These are phyloP conservation scores for Podospora didyma DNA, from an alignment of 495 filamentous ascomycete genomes.

Conservation along the genomic window DNA sequence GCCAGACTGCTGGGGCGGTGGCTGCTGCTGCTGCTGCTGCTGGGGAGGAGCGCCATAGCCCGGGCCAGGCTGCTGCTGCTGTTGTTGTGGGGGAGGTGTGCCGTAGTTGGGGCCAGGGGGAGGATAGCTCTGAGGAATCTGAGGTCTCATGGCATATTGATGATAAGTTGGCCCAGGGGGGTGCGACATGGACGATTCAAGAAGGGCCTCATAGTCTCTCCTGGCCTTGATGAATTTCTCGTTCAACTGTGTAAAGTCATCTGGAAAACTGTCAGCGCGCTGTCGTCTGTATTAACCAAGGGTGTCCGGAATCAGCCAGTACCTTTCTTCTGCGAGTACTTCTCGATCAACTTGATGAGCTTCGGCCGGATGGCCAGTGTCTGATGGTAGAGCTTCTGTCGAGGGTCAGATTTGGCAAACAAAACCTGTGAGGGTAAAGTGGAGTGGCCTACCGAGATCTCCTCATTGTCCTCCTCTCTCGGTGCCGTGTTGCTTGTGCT, in stretches of 20 bases:
- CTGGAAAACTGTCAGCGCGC: constrained; percentile 41
- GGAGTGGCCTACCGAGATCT: constrained; percentile 65
- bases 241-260: constrained; percentile 96
- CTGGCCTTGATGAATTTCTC: constrained; percentile 99
- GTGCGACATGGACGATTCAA: constrained; percentile 94
- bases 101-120: constrained; percentile 31
- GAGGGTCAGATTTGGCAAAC: constrained; percentile 7
- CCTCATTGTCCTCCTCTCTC: constrained; percentile 83
- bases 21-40: constrained; percentile 14
- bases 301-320: constrained; percentile 10
- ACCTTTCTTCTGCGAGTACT: constrained; percentile 99
- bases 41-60: constrained; percentile 24
- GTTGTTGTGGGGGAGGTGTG: constrained; percentile 43
- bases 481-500: constrained; percentile 91
- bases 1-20: constrained; percentile 9
- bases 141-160: constrained; percentile 63
- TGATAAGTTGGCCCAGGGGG: constrained; percentile 61
- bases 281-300: not conserved
- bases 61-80: not conserved
- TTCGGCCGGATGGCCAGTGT: constrained; percentile 93
- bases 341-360: constrained; percentile 95
- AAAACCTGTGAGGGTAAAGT: not conserved
- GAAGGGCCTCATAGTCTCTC: constrained; percentile 89
- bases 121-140: constrained; percentile 61
- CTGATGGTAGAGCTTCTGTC: constrained; percentile 80